phyloP scores from a whole-genome alignment of 805 yeast genomes.

The Myxozyma neglecta region DNA sequence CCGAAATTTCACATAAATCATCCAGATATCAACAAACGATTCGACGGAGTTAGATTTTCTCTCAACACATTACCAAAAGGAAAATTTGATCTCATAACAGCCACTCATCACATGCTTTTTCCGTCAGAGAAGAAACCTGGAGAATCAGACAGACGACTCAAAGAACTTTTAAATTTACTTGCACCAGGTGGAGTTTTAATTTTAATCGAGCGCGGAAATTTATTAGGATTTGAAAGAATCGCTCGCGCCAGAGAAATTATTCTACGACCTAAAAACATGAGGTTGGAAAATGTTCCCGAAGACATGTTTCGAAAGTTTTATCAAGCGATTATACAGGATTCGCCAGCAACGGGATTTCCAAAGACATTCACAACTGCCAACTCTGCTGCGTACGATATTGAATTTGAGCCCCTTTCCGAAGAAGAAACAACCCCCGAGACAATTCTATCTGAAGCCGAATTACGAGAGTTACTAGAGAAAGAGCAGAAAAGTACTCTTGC shows the following conservation, averaged over 20 bases:
- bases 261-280: conserved; percentile 60
- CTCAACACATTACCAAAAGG: conserved; percentile 15
- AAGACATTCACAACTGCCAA: conserved; percentile 3
- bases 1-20: neutral
- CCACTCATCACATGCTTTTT: conserved; percentile 72
- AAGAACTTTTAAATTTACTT: conserved; percentile 58
- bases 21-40: conserved; percentile 3
- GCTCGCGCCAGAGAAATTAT: conserved; percentile 89
- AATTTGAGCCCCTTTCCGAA: conserved; percentile 1
- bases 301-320: neutral
- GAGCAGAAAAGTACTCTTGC: conserved; percentile 8
- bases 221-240: conserved; percentile 81
- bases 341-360: conserved; percentile 1
- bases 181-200: conserved; percentile 80
- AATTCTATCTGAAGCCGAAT: conserved; percentile 5
- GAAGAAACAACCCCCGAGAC: conserved; percentile 13
- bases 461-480: neutral
- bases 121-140: conserved; percentile 62
- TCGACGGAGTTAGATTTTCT: conserved; percentile 14
- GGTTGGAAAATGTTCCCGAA: neutral
- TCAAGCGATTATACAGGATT: neutral
- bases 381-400: neutral
- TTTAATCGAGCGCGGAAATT: conserved; percentile 83
- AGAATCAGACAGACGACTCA: conserved; percentile 68
- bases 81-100: conserved; percentile 77